Evolutionary conservation across 2,329 filamentous ascomycete genomes (phyloP), one percentile per base, ranked within the genome.

Genomic region (Laburnicola sp.): DNA sequence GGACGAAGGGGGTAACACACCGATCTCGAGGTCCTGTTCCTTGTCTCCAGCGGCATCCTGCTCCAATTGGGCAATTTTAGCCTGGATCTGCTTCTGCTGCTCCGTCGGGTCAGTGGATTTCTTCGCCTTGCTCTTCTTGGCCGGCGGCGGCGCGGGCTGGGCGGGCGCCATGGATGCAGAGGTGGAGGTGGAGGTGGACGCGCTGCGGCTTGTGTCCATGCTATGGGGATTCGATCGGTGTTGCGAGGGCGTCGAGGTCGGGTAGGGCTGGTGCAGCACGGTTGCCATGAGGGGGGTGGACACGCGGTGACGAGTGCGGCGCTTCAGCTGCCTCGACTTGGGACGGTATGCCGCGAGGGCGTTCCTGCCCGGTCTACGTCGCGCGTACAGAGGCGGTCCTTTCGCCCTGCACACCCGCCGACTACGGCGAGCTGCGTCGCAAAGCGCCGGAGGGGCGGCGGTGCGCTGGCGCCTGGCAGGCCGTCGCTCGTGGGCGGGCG

Each of bases 21-120:
- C 91, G 71, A 99, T 97, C 79, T 97, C 94, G 54, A 88, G 85
- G 76, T 97, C 92, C 75, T 97, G 91, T 63, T 96, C 93, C 74
- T 95, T 96, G 72, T 96, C 92, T 53, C 91, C 90, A 8, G 91
- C 91, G 43, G 88, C 89, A 79, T 97, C 92, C 57, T 91, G 88
- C 74, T 99, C 94, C 52, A 99, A 79, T 76, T 97, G 94, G 22
- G 91, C 93, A 70, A 99, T 97, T 69, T 95, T 91, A 56, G 92
- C 91, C 57, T 92, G 88, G 45, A 99, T 83, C 58, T 97, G 82
- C 75, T 96, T 95, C 55, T 91, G 91, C 40, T 92, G 91, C 75
- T 97, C 94, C 64, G 85, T 89, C 21, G 90, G 88, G 71, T 96
- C 92, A 58, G 89, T 78, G 7, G 83, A 79, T 76, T 95, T 96